Base-by-base conservation (phyloP, 2,329 filamentous ascomycete genomes). In the Ustulina deusta region DNA sequence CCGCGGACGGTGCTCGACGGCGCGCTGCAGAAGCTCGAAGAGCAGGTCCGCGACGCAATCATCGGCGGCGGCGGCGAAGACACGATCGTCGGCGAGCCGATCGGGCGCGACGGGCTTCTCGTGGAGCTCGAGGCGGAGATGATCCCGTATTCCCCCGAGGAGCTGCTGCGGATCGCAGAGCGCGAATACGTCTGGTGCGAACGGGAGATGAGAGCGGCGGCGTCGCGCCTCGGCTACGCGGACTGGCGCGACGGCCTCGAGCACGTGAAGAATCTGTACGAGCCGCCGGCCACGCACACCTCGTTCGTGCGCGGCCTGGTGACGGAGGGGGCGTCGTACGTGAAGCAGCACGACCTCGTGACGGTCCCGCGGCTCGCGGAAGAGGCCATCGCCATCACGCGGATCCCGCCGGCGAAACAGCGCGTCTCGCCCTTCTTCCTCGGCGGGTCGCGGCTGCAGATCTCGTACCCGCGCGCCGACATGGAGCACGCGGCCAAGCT, bases 341-440 rank as follows among this genome's bases (percentile, higher is more conserved):
- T 89, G 11, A 82, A 83, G 71, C 77, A 82, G 27, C 80, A 86
- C 71, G 81, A 86, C 60, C 83, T 89, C 7, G 83, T 89, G 22
- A 89, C 85, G 0, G 83, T 89, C 0, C 86, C 87, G 0, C 72
- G 72, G 1, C 73, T 89, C 1, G 86, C 85, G 1, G 83, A 85
- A 61, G 82, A 87, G 64, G 84, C 83, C 0, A 86, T 85, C 78
- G 81, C 82, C 40, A 87, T 87, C 78, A 83, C 82, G 63, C 89
- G 89, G 85, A 88, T 89, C 80, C 76, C 80, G 6, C 82, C 86
- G 0, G 80, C 79, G 32, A 77, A 74, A 27, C 87, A 90, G 71
- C 86, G 84, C 65, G 81, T 85, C 2, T 85, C 84, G 11, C 87
- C 87, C 0, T 89, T 89, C 77, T 89, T 89, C 77, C 81, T 89